Evolutionary conservation across 768 basidiomycete species (phyloP).

Genomic region (Psilocybe subaeruginosa): DNA sequence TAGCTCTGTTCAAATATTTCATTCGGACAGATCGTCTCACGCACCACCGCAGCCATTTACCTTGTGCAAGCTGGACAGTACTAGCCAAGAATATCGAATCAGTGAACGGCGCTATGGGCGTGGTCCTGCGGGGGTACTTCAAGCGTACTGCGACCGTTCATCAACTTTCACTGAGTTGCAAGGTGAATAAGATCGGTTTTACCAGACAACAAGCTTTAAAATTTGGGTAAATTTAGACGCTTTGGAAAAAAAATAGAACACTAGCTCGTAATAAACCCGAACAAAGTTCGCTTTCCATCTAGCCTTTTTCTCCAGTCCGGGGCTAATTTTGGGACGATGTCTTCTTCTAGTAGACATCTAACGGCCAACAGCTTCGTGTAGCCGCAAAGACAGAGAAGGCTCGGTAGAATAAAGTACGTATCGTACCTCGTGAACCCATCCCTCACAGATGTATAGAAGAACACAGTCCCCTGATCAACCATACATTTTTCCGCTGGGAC

Average conservation of each 20-base stretch:
- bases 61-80: not conserved
- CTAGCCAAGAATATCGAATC: not conserved
- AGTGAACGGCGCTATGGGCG: not conserved
- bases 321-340: not conserved
- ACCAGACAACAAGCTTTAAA: not conserved
- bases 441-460: not conserved
- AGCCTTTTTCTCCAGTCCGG: not conserved
- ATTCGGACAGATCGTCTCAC: not conserved
- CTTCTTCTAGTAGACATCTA: not conserved
- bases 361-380: not conserved
- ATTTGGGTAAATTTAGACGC: not conserved
- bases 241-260: not conserved
- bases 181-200: not conserved
- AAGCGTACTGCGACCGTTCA: not conserved
- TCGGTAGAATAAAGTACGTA: not conserved
- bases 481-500: slow-evolving; percentile 1
- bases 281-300: not conserved
- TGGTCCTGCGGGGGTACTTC: not conserved
- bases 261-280: not conserved
- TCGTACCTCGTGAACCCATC: not conserved
- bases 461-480: not conserved
- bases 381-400: not conserved
- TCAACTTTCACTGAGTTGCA: too few relatives aligned
- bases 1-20: not conserved
- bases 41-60: not conserved